Conservation (phyloP, 1,284 basidiomycete species). For the Cryptococcus depauperatus region DNA sequence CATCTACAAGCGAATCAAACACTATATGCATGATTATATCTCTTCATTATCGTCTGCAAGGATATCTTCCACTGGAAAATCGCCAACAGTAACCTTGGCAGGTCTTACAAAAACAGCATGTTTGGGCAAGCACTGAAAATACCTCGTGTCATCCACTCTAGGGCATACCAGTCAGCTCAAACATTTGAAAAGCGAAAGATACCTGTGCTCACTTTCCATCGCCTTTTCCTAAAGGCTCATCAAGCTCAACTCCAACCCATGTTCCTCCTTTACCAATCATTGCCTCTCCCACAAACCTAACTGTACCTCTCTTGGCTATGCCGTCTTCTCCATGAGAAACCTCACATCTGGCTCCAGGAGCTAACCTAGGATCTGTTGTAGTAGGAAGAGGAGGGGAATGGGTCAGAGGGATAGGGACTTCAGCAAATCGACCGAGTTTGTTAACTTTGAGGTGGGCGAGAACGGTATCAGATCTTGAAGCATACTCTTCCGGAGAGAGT, state of each 20-base stretch:
- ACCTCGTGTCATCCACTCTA: slow-evolving; percentile 75
- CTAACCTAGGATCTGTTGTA: slow-evolving; percentile 16
- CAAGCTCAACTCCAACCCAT: slow-evolving; percentile 93
- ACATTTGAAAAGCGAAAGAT: background rate
- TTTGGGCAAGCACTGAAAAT: slow-evolving; percentile 69
- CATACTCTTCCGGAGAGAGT: slow-evolving; percentile 74
- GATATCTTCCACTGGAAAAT: slow-evolving; percentile 75
- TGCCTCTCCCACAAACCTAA: slow-evolving; percentile 75
- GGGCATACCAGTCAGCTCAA: background rate
- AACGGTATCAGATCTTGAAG: slow-evolving; percentile 74
- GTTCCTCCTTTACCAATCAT: slow-evolving; percentile 57
- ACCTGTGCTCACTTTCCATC: slow-evolving; percentile 70
- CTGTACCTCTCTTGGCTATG: slow-evolving; percentile 68
- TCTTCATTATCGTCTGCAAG: slow-evolving; percentile 59
- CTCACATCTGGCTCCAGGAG: slow-evolving; percentile 68
- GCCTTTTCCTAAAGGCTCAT: slow-evolving; percentile 93
- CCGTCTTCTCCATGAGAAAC: slow-evolving; percentile 53
- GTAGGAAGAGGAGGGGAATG: slow-evolving; percentile 19
- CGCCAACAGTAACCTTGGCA: slow-evolving; percentile 72
- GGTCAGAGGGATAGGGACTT: slow-evolving; percentile 23
- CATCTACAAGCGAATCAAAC: background rate
- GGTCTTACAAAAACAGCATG: slow-evolving; percentile 83
- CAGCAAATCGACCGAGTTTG: slow-evolving; percentile 82
- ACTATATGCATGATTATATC: slow-evolving; percentile 50
- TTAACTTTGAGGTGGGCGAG: slow-evolving; percentile 80